Base-by-base conservation (phyloP, 2,329 filamentous ascomycete genomes). In the Arthroderma sp. region DNA sequence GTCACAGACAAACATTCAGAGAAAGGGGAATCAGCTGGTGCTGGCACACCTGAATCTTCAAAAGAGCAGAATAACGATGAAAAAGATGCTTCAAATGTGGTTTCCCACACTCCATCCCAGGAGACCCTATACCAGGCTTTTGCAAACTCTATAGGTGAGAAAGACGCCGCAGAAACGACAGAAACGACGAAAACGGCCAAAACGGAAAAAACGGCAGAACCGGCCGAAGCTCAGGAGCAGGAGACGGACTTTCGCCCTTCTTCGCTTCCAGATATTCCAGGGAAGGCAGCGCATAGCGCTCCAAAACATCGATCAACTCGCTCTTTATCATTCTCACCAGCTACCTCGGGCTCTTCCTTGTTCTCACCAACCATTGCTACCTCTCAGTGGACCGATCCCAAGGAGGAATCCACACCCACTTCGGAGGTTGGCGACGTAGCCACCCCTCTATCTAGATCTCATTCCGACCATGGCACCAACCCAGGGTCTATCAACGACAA, bases 1-100 rank as follows among this genome's bases (percentile, higher is more conserved):
- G 35, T 19, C 17, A 71, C 73, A 41, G 70, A 70, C 60, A 66
- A 66, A 7, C 66, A 56, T 7, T 63, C 56, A 17, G 62, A 62
- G 35, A 58, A 63, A 39, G 64, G 62, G 9, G 19, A 25, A 25
- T n/a, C 43, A 17, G 4, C 33, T 19, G 31, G 6, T 37, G 17
- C 31, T 28, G 13, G 38, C n/a, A 49, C 43, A 19, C 55, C 55
- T 13, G 55, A 55, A 55, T 15, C 13, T 9, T 19, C 17, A 1
- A 44, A 33, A 19, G 54, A 55, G 6, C 23, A 9, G 23, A 35
- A 28, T 28, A 44, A 19, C 8, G 51, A 54, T 3, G 51, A 54
- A n/a, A 17, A 25, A 5, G 51, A 39, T 3, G 23, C 19, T 38
- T 15, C 51, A 7, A 25, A 35, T 9, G 19, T 21, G 19, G 25